A percentile compares a stretch with the other conserved stretches of the same genome.
Evolutionary conservation across 768 basidiomycete species (phyloP).

Genomic region (Hygrophoropsis aurantiaca): DNA sequence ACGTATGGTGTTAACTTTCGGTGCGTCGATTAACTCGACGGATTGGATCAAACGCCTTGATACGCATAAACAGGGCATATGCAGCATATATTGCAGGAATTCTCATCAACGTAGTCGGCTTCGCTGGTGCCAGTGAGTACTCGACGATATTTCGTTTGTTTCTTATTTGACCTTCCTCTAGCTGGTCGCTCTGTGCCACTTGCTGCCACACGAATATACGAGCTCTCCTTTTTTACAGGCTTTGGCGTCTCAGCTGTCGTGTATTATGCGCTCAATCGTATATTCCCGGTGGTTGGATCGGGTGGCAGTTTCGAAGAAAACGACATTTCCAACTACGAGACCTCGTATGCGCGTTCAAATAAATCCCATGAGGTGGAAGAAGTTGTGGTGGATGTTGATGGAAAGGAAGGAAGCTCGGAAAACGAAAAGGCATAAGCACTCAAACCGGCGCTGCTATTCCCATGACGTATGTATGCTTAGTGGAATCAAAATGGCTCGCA

Average conservation of each 20-base stretch:
- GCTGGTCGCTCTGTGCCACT: conserved; percentile 58
- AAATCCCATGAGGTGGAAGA: conserved; percentile 1
- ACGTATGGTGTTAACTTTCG: conserved; percentile 67
- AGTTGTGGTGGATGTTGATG: not conserved
- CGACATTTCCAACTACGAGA: conserved; percentile 38
- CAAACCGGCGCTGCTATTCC: too few species aligned
- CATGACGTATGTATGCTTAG: too few species aligned
- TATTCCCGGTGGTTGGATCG: conserved; percentile 54
- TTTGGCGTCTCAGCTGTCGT: conserved; percentile 64
- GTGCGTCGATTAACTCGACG: conserved; percentile 23
- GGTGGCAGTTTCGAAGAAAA: conserved; percentile 47
- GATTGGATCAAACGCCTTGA: not conserved
- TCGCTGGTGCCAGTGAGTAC: conserved; percentile 61
- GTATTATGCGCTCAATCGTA: conserved; percentile 53
- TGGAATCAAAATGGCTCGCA: too few species aligned
- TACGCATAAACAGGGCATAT: conserved; percentile 42
- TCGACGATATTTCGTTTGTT: not conserved
- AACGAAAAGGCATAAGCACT: not conserved
- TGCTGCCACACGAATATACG: conserved; percentile 65
- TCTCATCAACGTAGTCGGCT: conserved; percentile 74
- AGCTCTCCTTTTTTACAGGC: conserved; percentile 77
- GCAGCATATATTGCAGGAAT: conserved; percentile 67
- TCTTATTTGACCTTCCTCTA: conserved; percentile 10
- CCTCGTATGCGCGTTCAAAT: not conserved
- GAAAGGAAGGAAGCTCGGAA: conserved; percentile 2